Evolutionary conservation across 805 yeast genomes (phyloP).

Genomic region (Metschnikowia lachancei): DNA sequence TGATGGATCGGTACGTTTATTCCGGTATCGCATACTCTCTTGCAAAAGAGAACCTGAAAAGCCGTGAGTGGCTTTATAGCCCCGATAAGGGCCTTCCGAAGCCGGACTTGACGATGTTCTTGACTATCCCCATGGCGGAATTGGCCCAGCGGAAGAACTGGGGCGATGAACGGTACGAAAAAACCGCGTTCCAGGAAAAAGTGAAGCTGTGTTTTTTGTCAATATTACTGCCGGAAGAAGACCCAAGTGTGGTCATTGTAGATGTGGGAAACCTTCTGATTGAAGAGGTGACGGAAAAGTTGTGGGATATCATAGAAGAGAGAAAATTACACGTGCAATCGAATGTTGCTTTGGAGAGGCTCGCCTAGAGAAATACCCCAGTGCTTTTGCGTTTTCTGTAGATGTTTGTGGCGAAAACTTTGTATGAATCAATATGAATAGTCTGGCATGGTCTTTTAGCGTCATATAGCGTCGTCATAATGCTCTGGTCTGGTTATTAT

Average conservation of each 20-base stretch:
- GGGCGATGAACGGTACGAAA: slow-evolving; percentile 94
- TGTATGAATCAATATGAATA: too few species aligned
- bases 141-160: slow-evolving; percentile 64
- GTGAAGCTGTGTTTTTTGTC: slow-evolving; percentile 62
- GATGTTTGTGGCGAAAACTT: too few species aligned
- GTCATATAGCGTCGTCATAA: too few species aligned
- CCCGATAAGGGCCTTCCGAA: slow-evolving; percentile 84
- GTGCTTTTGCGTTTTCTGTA: too few species aligned
- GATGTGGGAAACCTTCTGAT: slow-evolving; percentile 60
- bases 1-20: slow-evolving; percentile 84
- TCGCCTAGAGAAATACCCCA: not conserved
- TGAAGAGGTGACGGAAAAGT: slow-evolving; percentile 49
- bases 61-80: slow-evolving; percentile 69
- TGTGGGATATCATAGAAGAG: slow-evolving; percentile 37
- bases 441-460: too few species aligned
- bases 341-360: not conserved
- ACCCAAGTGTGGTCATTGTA: slow-evolving; percentile 40
- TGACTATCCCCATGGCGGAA: slow-evolving; percentile 53
- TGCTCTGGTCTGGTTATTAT: too few species aligned
- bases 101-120: slow-evolving; percentile 81
- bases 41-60: slow-evolving; percentile 57
- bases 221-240: slow-evolving; percentile 35
- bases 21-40: slow-evolving; percentile 92
- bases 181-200: slow-evolving; percentile 62
- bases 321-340: not conserved